Conservation (phyloP, 2,329 filamentous ascomycete genomes). For the Lomentospora prolificans region DNA sequence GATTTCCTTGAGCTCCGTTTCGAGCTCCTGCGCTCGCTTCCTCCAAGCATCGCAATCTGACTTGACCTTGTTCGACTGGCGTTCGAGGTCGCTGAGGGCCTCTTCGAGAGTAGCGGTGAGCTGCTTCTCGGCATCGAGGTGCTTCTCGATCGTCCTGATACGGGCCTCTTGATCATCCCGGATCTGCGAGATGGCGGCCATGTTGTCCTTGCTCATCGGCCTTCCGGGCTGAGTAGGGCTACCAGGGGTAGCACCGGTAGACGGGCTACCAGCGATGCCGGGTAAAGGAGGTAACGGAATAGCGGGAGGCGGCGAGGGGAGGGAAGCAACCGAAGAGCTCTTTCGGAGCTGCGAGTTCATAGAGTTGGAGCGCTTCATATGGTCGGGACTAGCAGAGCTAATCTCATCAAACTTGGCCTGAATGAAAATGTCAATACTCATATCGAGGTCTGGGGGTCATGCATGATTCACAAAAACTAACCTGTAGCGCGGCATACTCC, state of each 20-base stretch:
- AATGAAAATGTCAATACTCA: conserved; percentile 17
- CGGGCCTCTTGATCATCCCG: conserved; percentile 92
- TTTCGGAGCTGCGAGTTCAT: conserved; percentile 66
- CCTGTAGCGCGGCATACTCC: conserved; percentile 69
- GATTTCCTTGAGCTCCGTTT: conserved; percentile 60
- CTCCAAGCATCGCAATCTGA: conserved; percentile 83
- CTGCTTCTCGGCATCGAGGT: conserved; percentile 90
- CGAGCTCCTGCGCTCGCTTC: conserved; percentile 70
- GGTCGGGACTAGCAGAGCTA: conserved; percentile 24
- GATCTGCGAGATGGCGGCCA: conserved; percentile 60
- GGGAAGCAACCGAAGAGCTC: conserved; percentile 68
- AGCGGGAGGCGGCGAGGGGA: conserved; percentile 88
- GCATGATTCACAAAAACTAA: conserved; percentile 31
- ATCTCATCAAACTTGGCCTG: conserved; percentile 53
- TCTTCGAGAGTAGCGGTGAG: conserved; percentile 92
- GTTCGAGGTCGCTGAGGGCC: conserved; percentile 86
- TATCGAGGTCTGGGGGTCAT: not conserved
- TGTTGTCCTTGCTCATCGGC: conserved; percentile 69
- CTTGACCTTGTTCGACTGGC: conserved; percentile 85
- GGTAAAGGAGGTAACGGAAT: conserved; percentile 94
- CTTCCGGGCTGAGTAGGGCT: conserved; percentile 48
- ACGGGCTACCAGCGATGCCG: conserved; percentile 39
- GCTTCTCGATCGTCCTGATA: conserved; percentile 93
- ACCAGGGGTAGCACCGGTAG: conserved; percentile 32
- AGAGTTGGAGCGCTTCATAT: conserved; percentile 49